phyloP scores from a whole-genome alignment of 805 yeast genomes.

The Candida ovalis region DNA sequence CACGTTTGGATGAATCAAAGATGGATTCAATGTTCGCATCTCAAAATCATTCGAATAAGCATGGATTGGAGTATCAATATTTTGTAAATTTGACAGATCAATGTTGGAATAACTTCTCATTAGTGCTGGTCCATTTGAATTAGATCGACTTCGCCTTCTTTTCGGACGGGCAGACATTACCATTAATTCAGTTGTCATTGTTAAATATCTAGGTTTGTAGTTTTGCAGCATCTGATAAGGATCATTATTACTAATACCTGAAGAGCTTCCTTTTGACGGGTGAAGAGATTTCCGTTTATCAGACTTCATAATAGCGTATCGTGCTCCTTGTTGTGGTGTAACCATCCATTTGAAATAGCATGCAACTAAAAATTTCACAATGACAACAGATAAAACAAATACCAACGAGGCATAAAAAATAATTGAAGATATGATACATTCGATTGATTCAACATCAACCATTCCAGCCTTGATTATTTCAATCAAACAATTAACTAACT shows the following conservation, averaged over 20 bases:
- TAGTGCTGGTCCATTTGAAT: conserved; percentile 12
- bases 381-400: conserved; percentile 78
- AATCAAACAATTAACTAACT: conserved; percentile 73
- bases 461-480: conserved; percentile 83
- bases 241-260: neutral
- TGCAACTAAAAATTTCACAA: conserved; percentile 77
- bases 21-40: conserved; percentile 50
- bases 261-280: conserved; percentile 36
- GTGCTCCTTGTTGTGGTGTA: conserved; percentile 78
- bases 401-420: conserved; percentile 79
- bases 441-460: conserved; percentile 84
- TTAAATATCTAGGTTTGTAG: conserved; percentile 44
- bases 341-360: conserved; percentile 86
- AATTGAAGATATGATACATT: conserved; percentile 87
- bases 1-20: conserved; percentile 66
- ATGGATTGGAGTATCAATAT: conserved; percentile 12
- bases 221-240: conserved; percentile 29
- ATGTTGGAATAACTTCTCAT: conserved; percentile 10
- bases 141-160: conserved; percentile 3
- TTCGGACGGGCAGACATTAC: conserved; percentile 18
- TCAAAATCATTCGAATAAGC: conserved; percentile 31
- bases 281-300: conserved; percentile 49
- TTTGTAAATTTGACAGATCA: conserved; percentile 34
- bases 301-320: conserved; percentile 44
- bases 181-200: conserved; percentile 64